Percentiles rank a stretch among this genome's conserved stretches.
These are phyloP conservation scores for Citrullus colocynthis DNA, from an alignment of 306 rosid species.

Conservation along the genomic window DNA sequence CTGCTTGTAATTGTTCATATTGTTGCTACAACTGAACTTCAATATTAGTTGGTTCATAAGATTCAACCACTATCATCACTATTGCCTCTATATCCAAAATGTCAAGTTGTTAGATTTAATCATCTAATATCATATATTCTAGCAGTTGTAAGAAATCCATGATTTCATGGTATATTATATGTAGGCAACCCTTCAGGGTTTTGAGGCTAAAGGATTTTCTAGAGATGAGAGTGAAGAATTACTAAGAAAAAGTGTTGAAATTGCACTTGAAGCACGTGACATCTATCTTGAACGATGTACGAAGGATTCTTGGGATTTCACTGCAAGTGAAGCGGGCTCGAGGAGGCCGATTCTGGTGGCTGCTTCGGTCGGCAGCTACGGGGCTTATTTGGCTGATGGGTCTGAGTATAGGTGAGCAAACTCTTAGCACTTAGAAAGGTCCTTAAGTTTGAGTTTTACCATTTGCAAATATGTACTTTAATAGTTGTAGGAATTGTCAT, in stretches of 20 bases:
- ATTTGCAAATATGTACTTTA: neutral
- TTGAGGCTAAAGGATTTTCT: constrained; percentile 72
- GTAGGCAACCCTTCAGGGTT: constrained; percentile 87
- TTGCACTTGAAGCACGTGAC: constrained; percentile 65
- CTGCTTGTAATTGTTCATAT: neutral
- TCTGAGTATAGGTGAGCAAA: constrained; percentile 22
- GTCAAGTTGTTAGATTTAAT: too few relatives aligned
- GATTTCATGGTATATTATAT: neutral
- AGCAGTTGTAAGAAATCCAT: neutral
- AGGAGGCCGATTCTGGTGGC: constrained; percentile 54
- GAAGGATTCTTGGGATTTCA: constrained; percentile 41
- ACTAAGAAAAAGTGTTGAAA: constrained; percentile 65
- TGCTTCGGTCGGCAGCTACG: constrained; percentile 93
- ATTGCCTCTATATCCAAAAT: neutral
- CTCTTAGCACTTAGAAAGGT: neutral
- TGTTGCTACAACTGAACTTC: neutral
- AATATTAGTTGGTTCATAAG: neutral
- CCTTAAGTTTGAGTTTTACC: neutral
- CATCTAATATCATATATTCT: neutral
- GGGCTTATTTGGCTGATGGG: constrained; percentile 67
- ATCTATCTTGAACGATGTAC: constrained; percentile 47
- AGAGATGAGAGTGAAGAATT: constrained; percentile 49
- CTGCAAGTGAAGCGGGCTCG: constrained; percentile 16
- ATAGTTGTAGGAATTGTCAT: too few relatives aligned
- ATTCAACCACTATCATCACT: neutral